Evolutionary conservation across 129 eudicot genomes (phyloP), one percentile per base, ranked within the genome.

Genomic region (Pittosporum tobira): DNA sequence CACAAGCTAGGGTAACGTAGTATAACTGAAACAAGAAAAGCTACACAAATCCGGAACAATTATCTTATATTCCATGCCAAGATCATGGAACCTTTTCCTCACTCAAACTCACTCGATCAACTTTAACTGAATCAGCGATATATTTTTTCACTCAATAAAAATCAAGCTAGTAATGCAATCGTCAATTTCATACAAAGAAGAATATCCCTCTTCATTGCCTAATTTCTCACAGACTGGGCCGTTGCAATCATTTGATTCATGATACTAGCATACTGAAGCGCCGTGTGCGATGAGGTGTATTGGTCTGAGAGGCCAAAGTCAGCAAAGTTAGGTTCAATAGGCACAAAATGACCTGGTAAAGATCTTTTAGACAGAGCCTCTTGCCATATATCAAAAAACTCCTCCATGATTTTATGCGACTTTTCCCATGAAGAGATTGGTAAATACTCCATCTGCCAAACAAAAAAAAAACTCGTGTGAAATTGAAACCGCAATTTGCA

Each of bases 261-360:
- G 53, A 90, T 73, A 34, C 79, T 72, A 43, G 94, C 94, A 65
- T 85, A 90, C 75, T 85, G 95, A 69, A 83, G 94, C 31, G 87
- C 88, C 27, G 95, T 86, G 79, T 90, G 95, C 42, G 87, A 94
- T 45, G 80, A 23, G 16, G 87, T 73, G 64, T 90, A 90, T 21
- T 77, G 79, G 59, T 88, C 97, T 3, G 77, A 53, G 10, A 90
- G 86, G 30, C 89, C 97, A 55, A 60, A 90, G 61, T 90, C 97
- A 1, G 67, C 50, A 44, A 85, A 85, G 70, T 75, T 80, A 28
- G 95, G 93, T 76, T 82, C 94, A 62, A 71, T 78, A 67, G 81
- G 97, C 37, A 76, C 85, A 52, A 90, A 90, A 70, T 83, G 97
- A 67, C 97, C 97, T 4, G 95, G 94, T 43, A 86, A 78, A 31